phyloP scores from a whole-genome alignment of 768 basidiomycete species.

The Leccinum uliginosum region DNA sequence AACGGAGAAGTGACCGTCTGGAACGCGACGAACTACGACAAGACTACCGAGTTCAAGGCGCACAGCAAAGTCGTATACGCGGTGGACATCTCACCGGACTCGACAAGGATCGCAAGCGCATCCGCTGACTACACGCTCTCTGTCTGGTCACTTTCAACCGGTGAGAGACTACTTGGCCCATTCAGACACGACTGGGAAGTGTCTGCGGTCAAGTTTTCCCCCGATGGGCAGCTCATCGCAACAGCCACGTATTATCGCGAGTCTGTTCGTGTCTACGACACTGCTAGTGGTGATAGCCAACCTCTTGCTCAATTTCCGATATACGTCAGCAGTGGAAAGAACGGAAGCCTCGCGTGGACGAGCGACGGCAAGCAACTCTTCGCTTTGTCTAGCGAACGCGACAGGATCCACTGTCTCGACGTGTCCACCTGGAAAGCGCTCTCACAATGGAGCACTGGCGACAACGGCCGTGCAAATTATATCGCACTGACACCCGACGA shows the following conservation, averaged over 20 bases:
- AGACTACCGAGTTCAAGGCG: background rate
- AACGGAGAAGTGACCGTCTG: background rate
- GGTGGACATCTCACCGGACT: background rate
- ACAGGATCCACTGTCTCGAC: background rate
- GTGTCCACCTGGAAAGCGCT: background rate
- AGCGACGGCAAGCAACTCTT: background rate
- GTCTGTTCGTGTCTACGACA: background rate
- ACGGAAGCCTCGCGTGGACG: background rate
- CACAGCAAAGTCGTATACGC: background rate
- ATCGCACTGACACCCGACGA: background rate
- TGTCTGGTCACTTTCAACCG: background rate
- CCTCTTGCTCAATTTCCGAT: background rate
- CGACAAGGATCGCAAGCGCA: background rate
- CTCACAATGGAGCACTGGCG: background rate
- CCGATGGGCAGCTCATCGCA: background rate
- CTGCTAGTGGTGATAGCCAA: background rate
- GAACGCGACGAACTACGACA: background rate
- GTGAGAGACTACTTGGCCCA: background rate
- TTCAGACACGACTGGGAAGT: background rate
- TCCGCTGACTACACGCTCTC: background rate
- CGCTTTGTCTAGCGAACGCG: background rate
- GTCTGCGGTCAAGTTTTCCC: background rate
- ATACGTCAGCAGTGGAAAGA: background rate
- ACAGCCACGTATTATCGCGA: background rate
- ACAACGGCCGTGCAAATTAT: background rate